These are phyloP conservation scores for Aphanomyces stellatus DNA, from an alignment of 352 stramenopile species.

Conservation along the genomic window DNA sequence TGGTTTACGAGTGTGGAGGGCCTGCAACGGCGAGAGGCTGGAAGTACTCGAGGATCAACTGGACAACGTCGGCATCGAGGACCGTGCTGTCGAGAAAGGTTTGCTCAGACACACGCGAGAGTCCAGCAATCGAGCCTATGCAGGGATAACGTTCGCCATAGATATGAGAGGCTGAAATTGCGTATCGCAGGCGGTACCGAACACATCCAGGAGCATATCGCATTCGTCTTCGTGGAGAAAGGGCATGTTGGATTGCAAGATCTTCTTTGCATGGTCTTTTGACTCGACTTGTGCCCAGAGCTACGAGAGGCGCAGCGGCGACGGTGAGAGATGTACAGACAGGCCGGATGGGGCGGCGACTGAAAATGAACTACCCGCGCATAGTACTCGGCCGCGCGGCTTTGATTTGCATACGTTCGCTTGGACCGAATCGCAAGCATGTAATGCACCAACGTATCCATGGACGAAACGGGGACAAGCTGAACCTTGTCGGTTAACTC, in stretches of 20 bases:
- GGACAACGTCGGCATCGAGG: background rate
- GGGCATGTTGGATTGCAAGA: conserved; percentile 1
- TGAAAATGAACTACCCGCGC: no score
- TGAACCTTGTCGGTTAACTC: background rate
- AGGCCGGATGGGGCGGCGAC: no score
- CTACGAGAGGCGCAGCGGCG: background rate
- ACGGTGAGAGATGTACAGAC: no score
- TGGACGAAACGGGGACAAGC: conserved; percentile 1
- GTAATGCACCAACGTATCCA: background rate
- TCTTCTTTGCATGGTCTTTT: background rate
- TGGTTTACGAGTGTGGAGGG: no score
- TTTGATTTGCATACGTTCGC: background rate
- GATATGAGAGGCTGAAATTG: background rate
- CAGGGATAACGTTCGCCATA: background rate
- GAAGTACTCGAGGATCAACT: conserved; percentile 8
- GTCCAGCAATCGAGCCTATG: background rate
- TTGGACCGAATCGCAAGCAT: conserved; percentile 3
- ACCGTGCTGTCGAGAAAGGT: conserved; percentile 4
- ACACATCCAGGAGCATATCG: conserved; percentile 13
- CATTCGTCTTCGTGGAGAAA: conserved; percentile 14
- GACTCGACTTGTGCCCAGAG: background rate
- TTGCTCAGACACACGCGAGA: background rate
- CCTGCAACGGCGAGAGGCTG: background rate
- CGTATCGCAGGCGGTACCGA: background rate
- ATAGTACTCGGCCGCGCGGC: background rate